Evolutionary conservation across 495 filamentous ascomycete species (phyloP), one percentile per base, ranked within the genome.

Genomic region (Platismatia glauca): DNA sequence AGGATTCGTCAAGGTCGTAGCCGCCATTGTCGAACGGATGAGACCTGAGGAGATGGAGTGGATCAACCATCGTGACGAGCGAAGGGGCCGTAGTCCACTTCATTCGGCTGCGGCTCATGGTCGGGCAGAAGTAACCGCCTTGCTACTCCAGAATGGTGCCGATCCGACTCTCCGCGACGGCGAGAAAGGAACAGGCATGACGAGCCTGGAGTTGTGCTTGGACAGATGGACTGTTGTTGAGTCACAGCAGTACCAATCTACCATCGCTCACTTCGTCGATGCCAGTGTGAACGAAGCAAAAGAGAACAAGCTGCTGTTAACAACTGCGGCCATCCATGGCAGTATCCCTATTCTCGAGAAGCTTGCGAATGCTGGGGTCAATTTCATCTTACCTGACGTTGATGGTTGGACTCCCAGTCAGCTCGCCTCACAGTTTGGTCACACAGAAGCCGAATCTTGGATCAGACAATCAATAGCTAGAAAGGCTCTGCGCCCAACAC

Each of bases 51-150:
- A 66, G 4, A 53, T 57, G 7, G 55, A 33, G 1, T 56, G 58
- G 35, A 58, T 68, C n/a, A 53, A 68, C 58, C 16, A 39, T 43
- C 57, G 39, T 22, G 66, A 68, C 44, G 58, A 50, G 15, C 58
- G 53, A 24, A 68, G 62, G 48, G 63, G 66, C 18, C 65, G 65
- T 55, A 62, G 63, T 29, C n/a, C 63, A 16, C 58, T 68, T 16
- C 66, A 68, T 35, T 62, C 65, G 20, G 66, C 66, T 18, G 64
- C 60, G 20, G 24, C 37, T 29, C 55, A 50, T 37, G 66, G 66
- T 31, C 64, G 61, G 4, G 39, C 41, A 41, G 64, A 63, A 3
- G 61, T 43, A 16, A 59, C 44, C 6, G 61, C n/a, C 20, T 27
- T 63, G 11, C 55, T 63, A 18, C 34, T 63, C 22, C 61, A 63